These are phyloP conservation scores for Nyssa sinensis DNA, from an alignment of 148 eudicot genomes.

Conservation along the genomic window DNA sequence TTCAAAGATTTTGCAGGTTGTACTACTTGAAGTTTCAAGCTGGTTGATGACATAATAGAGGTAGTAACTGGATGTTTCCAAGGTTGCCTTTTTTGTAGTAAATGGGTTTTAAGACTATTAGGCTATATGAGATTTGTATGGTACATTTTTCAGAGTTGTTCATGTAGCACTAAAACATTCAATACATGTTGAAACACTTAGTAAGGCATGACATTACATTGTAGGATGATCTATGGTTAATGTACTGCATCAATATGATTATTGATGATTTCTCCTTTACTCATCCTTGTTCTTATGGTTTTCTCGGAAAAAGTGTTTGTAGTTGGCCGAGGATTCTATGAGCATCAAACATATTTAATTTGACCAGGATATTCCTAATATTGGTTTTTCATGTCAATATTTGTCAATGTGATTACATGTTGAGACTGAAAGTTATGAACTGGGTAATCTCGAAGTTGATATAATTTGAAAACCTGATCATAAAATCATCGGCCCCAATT, in stretches of 20 bases:
- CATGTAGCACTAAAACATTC: slow-evolving; percentile 5
- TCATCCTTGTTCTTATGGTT: neutral
- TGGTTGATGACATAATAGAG: neutral
- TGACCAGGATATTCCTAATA: no score
- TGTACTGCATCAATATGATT: neutral
- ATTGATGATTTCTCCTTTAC: neutral
- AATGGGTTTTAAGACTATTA: neutral
- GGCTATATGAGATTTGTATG: neutral
- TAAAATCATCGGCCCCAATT: no score
- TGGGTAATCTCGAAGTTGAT: no score
- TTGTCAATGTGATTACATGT: neutral
- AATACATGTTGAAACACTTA: neutral
- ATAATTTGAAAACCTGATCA: no score
- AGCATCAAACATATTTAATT: no score
- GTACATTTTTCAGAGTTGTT: neutral
- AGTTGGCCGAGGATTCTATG: no score
- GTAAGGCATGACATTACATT: neutral
- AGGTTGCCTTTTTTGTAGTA: neutral
- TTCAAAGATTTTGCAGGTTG: slow-evolving; percentile 1
- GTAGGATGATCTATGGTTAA: neutral
- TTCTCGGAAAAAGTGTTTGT: no score
- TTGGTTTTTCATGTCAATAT: no score
- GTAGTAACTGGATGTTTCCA: neutral
- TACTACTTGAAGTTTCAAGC: neutral
- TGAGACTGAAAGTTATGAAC: no score